Evolutionary conservation across 2,329 filamentous ascomycete species (phyloP).

Genomic region (Phaeosphaeriaceae sp.): DNA sequence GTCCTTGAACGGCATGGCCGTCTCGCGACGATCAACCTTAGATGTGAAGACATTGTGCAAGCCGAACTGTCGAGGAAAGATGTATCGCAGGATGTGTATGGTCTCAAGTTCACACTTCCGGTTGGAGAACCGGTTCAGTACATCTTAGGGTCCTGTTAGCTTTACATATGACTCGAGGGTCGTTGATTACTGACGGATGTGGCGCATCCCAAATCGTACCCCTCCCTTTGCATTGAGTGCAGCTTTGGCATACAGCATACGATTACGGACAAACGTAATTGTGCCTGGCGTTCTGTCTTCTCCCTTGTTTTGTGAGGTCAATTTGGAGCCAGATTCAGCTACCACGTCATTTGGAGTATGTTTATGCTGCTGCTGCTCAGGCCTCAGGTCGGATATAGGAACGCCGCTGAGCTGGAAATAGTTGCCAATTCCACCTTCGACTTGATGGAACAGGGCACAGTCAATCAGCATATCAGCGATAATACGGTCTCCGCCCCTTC

Average conservation of each 20-base stretch:
- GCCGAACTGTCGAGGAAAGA: slow-evolving; percentile 90
- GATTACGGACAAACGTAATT: slow-evolving; percentile 78
- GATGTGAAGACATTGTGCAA: slow-evolving; percentile 93
- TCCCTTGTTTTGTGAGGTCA: slow-evolving; percentile 6
- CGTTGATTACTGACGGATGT: slow-evolving; percentile 70
- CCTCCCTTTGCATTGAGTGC: slow-evolving; percentile 71
- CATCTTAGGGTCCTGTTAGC: slow-evolving; percentile 63
- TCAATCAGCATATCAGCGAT: slow-evolving; percentile 81
- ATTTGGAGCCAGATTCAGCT: slow-evolving; percentile 6
- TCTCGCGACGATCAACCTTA: slow-evolving; percentile 68
- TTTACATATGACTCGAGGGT: slow-evolving; percentile 6
- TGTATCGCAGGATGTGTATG: slow-evolving; percentile 82
- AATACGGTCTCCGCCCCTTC: slow-evolving; percentile 74
- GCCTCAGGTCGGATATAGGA: slow-evolving; percentile 59
- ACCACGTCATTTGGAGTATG: background rate
- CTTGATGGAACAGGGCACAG: slow-evolving; percentile 74
- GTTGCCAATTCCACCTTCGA: slow-evolving; percentile 68
- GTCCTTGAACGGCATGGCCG: slow-evolving; percentile 78
- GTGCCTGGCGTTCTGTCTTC: slow-evolving; percentile 55
- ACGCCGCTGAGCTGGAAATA: slow-evolving; percentile 81
- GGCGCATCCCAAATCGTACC: slow-evolving; percentile 76
- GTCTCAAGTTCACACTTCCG: slow-evolving; percentile 61
- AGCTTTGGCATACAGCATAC: slow-evolving; percentile 85
- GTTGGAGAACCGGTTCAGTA: slow-evolving; percentile 74
- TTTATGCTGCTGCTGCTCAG: slow-evolving; percentile 3